A percentile compares a stretch with the other conserved stretches of the same genome.
Conservation (phyloP, 306 rosid species). For the Bauhinia variegata region DNA sequence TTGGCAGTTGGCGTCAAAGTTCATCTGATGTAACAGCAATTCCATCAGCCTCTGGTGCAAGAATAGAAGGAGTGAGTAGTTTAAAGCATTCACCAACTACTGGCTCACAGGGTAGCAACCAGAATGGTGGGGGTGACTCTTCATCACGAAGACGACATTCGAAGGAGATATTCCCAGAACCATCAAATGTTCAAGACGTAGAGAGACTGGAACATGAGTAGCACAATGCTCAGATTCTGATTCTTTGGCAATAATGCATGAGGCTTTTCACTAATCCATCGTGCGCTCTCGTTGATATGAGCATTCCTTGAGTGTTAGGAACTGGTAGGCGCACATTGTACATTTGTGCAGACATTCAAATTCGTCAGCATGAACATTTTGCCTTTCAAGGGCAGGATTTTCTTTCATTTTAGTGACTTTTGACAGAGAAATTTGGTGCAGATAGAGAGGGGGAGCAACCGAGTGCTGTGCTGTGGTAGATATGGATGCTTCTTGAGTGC, state of each 20-base stretch:
- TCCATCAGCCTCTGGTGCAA: slow-evolving; percentile 58
- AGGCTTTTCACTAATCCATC: slow-evolving; percentile 23
- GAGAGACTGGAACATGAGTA: slow-evolving; percentile 58
- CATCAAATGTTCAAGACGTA: slow-evolving; percentile 60
- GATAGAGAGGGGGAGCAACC: slow-evolving; percentile 34
- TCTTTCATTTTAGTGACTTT: slow-evolving; percentile 39
- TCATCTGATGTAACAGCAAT: slow-evolving; percentile 59
- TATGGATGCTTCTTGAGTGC: slow-evolving; percentile 55
- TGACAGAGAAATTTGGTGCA: slow-evolving; percentile 34
- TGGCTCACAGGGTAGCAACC: slow-evolving; percentile 70
- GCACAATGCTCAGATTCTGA: slow-evolving; percentile 41
- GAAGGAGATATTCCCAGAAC: slow-evolving; percentile 84
- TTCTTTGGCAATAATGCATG: slow-evolving; percentile 67
- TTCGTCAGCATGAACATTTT: slow-evolving; percentile 18
- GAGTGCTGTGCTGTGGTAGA: slow-evolving; percentile 55
- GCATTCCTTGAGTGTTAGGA: no score
- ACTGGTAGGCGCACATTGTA: slow-evolving; percentile 40
- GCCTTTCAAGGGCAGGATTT: slow-evolving; percentile 19
- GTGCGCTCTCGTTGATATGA: slow-evolving; percentile 39
- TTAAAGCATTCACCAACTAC: slow-evolving; percentile 74
- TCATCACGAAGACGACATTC: slow-evolving; percentile 74
- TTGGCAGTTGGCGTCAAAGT: slow-evolving; percentile 96
- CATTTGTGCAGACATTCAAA: slow-evolving; percentile 37
- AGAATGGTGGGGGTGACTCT: slow-evolving; percentile 54
- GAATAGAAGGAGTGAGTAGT: slow-evolving; percentile 63